Evolutionary conservation across 345 rosid genomes (phyloP), one percentile per base, ranked within the genome.

Genomic region (Rhizophora mangle): DNA sequence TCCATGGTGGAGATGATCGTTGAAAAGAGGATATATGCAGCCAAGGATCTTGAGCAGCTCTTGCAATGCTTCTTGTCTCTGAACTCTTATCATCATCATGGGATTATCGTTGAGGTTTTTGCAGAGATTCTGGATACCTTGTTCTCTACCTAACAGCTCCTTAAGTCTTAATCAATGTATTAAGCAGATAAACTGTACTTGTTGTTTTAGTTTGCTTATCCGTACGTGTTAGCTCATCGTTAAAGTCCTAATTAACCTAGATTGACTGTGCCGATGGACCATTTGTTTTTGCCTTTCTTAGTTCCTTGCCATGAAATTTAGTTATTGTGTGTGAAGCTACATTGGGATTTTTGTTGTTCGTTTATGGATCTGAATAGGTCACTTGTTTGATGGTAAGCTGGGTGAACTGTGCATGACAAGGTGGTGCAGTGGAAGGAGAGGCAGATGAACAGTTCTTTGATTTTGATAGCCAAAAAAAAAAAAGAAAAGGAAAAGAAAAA

Each of bases 1-100:
- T 89, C 96, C 65, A 89, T 87, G 93, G 69, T 86, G 82, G 93
- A 89, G 77, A 89, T 89, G 96, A 85, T 89, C 6, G 57, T 86
- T 6, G 93, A 90, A 81, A 90, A 88, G 63, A 77, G 85, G 69
- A 85, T 90, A 79, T 83, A 77, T 31, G 77, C 83, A 62, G 87
- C 74, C 8, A 76, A 82, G 53, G 96, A 89, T 57, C 78, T 89
- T 68, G 91, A 89, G 59, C 83, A 87, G 67, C 88, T 89, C 30
- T 63, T 89, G 29, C 81, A 83, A 24, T 89, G 95, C 11, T 87
- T 89, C 73, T 58, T 76, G 69, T 67, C 76, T 27, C 37, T 76
- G 68, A 76, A 76, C 51, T 67, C 76, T 6, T 27, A 62, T 58
- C 55, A 67, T 63, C 80, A 72, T 53, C 80, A 76, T 26, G 51